Conservation (phyloP, 306 rosid genomes). For the Cucurbita maxima region DNA sequence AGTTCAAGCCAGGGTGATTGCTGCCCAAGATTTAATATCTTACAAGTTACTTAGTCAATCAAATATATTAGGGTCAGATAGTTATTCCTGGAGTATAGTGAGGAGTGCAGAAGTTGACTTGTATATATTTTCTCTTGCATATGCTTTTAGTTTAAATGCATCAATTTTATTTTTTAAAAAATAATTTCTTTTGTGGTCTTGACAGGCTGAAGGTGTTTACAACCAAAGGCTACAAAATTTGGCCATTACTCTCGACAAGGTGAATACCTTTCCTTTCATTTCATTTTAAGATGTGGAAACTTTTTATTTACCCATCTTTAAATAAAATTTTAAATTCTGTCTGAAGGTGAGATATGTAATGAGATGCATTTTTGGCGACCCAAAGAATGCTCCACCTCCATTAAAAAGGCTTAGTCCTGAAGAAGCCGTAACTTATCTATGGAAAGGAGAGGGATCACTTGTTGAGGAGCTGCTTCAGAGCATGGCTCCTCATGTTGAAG, state of each 20-base stretch:
- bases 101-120: neutral
- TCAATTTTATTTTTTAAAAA: neutral
- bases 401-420: conserved; percentile 79
- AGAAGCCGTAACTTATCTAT: conserved; percentile 51
- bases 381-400: conserved; percentile 90
- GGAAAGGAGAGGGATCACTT: conserved; percentile 94
- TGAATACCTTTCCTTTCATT: conserved; percentile 11
- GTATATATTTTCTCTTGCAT: neutral
- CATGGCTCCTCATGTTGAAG: conserved; percentile 56
- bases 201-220: conserved; percentile 96
- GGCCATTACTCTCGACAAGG: conserved; percentile 99
- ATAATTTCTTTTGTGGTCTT: conserved; percentile 5
- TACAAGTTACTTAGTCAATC: neutral
- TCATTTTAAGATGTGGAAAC: neutral
- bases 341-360: conserved; percentile 82
- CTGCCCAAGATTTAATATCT: too few relatives aligned
- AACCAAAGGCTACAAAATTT: conserved; percentile 98
- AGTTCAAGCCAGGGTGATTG: too few relatives aligned
- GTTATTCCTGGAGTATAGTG: neutral
- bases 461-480: conserved; percentile 83
- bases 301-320: neutral
- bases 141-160: neutral
- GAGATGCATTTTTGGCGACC: conserved; percentile 85
- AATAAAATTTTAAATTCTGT: neutral
- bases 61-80: neutral